Base-by-base conservation (phyloP, 2,329 filamentous ascomycete genomes). In the Alternaria ethzedia region DNA sequence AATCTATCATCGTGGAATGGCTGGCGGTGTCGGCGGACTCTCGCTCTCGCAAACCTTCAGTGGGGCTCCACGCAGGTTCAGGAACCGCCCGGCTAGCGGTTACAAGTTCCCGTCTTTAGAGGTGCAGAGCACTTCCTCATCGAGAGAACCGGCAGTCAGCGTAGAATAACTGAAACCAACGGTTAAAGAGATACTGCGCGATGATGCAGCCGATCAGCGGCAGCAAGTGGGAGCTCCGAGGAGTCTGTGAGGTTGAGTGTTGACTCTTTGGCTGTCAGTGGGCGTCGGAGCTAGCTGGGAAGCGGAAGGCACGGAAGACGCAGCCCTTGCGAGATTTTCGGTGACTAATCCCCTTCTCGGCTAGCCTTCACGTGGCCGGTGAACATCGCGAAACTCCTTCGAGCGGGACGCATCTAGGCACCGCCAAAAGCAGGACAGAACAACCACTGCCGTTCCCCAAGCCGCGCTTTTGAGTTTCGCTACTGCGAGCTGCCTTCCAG, bases 241-340 rank as follows among this genome's bases (percentile, higher is more conserved):
- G 32, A 10, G 25, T 28, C 23, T 41, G 30, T 41, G 36, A 41
- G n/a, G 51, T 25, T 9, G 49, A 26, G 36, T 13, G n/a, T 20
- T 41, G 21, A 13, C 10, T 36, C 32, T 1, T 1, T 0, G 32
- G 32, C 32, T 58, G 54, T 44, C 32, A n/a, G 36, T 51, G 36
- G 36, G 15, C n/a, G 25, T 55, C 36, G 28, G 15, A 21, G n/a
- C 21, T 17, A 26, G 49, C 58, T 17, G 25, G 30, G 58, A 49
- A 20, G 43, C 51, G 58, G 51, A 45, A 46, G 44, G 26, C 45
- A 36, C 51, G 44, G 51, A 49, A 32, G 9, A 58, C n/a, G 54
- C 46, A 52, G 54, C 36, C 49, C 45, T 36, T 25, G 54, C 46
- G 45, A 23, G 46, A 58, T 61, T 58, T 61, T 58, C 46, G 45